Evolutionary conservation across 306 rosid species (phyloP).

Genomic region (Rubus idaeus): DNA sequence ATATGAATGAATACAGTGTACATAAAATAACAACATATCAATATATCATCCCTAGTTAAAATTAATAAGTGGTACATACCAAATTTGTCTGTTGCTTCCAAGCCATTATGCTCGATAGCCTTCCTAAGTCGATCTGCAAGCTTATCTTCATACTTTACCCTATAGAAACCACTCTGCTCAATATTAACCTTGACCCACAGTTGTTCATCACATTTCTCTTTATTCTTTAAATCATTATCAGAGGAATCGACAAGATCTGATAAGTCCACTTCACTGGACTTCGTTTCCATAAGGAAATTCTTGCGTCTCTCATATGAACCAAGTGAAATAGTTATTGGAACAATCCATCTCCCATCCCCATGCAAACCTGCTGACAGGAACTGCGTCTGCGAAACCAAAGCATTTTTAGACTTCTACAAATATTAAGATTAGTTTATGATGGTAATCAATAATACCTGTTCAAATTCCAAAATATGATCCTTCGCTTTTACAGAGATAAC

Average conservation of each 20-base stretch:
- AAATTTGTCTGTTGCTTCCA: conserved; percentile 52
- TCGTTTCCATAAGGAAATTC: conserved; percentile 46
- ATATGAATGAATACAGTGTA: not conserved
- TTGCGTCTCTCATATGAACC: conserved; percentile 44
- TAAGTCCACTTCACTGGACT: conserved; percentile 40
- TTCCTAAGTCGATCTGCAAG: conserved; percentile 48
- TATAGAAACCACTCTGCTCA: conserved; percentile 58
- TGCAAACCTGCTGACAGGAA: conserved; percentile 48
- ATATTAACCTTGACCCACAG: conserved; percentile 58
- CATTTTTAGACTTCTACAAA: conserved; percentile 17
- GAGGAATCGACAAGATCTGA: conserved; percentile 33
- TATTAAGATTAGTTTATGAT: not conserved
- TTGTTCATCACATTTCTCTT: conserved; percentile 28
- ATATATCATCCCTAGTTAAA: not conserved
- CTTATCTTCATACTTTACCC: conserved; percentile 57
- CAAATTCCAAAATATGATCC: conserved; percentile 40
- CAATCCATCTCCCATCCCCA: conserved; percentile 51
- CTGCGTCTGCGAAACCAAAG: conserved; percentile 45
- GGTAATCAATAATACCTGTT: conserved; percentile 44
- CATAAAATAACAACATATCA: not conserved
- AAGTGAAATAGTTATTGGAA: conserved; percentile 53
- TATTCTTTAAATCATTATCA: conserved; percentile 22
- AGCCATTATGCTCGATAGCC: conserved; percentile 45
- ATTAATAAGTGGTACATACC: conserved; percentile 30
- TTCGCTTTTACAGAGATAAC: conserved; percentile 44